A percentile compares a stretch with the other conserved stretches of the same genome.
phyloP scores from a whole-genome alignment of 2,329 filamentous ascomycete genomes.

The Claviceps purpurea region DNA sequence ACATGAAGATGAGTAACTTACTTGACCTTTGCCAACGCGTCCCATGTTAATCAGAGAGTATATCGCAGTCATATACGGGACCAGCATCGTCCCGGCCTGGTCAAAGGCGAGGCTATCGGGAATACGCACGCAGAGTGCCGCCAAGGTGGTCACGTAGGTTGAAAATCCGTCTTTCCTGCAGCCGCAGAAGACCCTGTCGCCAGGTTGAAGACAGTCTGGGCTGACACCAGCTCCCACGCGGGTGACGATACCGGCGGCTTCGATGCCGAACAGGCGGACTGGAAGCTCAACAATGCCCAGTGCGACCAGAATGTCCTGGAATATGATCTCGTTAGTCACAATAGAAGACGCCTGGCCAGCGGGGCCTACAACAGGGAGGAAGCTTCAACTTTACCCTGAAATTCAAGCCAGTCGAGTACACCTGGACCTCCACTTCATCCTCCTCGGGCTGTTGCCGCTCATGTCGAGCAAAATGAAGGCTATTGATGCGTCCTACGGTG shows the following conservation, averaged over 20 bases:
- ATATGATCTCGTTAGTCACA: background rate
- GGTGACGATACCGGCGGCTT: slow-evolving; percentile 15
- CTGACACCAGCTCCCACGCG: slow-evolving; percentile 6
- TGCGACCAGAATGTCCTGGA: slow-evolving; percentile 7
- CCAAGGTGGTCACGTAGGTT: background rate
- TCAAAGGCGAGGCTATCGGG: slow-evolving; percentile 16
- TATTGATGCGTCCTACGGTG: background rate
- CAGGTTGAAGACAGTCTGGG: slow-evolving; percentile 10
- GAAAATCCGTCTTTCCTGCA: background rate
- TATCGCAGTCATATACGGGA: slow-evolving; percentile 20
- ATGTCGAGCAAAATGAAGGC: background rate
- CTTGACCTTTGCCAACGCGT: slow-evolving; percentile 5
- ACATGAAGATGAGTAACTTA: background rate
- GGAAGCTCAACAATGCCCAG: slow-evolving; percentile 1
- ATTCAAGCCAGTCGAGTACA: slow-evolving; percentile 1
- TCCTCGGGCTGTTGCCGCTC: background rate
- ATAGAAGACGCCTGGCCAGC: too few relatives aligned
- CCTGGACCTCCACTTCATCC: background rate
- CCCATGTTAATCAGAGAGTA: slow-evolving; percentile 5
- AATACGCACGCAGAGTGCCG: background rate
- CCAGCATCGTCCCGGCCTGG: slow-evolving; percentile 20
- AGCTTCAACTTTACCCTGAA: background rate
- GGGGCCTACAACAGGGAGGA: too few relatives aligned
- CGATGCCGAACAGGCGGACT: slow-evolving; percentile 13
- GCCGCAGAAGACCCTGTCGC: slow-evolving; percentile 21